Base-by-base conservation (phyloP, 306 rosid genomes). In the Dryas drummondii region DNA sequence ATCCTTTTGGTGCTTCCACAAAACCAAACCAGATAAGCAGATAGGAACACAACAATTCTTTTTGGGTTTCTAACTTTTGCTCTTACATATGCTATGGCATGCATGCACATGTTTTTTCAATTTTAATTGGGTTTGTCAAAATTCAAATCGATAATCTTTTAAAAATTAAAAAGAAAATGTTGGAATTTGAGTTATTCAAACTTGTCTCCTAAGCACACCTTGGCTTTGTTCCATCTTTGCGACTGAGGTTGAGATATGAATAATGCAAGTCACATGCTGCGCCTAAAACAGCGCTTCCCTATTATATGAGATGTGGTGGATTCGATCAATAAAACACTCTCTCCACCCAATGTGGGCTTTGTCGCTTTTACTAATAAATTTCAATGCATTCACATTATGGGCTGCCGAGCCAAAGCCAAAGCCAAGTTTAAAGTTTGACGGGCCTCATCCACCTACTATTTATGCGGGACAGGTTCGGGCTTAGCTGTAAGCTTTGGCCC, bases 241-340 rank as follows among this genome's bases (percentile, higher is more conserved):
- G 14, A 71, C 26, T 55, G 47, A 42, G 68, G n/a, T 63, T 6
- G 49, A 49, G 9, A 49, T 49, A 9, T 49, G 53, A 14, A 8
- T 44, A 50, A 62, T 62, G 15, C 26, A 41, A 40, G 68, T 63
- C 13, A 41, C 68, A 16, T 63, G 68, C 68, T 44, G 26, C 52
- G 15, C 26, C 51, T 41, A 63, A 41, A 42, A 17, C 67, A 8
- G 48, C 12, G 6, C 22, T 15, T 62, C n/a, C 11, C 5, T 37
- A 32, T 12, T 32, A 60, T 60, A 27, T 27, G 45, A 60, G 66
- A 60, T 60, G n/a, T n/a, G 66, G 44, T 60, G 66, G 66, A 11
- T 60, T 60, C 37, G 66, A 60, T 60, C 66, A 12, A 32, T 60
- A 52, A 64, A 64, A 42, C 10, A 6, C 48, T 4, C 22, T 22